phyloP scores from a whole-genome alignment of 345 rosid genomes.

The Eucalyptus erythrocorys region DNA sequence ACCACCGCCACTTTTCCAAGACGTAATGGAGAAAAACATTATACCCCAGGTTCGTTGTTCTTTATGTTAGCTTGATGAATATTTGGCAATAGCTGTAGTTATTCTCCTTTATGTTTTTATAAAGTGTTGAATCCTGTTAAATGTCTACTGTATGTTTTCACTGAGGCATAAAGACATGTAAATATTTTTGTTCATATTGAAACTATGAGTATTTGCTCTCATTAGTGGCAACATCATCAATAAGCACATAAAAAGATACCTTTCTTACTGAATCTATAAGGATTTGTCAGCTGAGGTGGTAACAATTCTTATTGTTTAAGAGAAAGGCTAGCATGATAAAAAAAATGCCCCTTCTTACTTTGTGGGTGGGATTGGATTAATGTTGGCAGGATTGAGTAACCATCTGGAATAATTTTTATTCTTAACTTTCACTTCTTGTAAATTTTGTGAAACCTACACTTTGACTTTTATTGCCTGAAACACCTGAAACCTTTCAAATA shows the following conservation, averaged over 20 bases:
- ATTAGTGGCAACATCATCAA: neutral
- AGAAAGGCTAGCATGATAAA: neutral
- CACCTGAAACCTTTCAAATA: neutral
- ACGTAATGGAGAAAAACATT: conserved; percentile 97
- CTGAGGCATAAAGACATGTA: neutral
- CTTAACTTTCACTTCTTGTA: neutral
- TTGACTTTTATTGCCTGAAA: neutral
- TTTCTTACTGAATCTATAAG: neutral
- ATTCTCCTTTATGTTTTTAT: neutral
- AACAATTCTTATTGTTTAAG: neutral
- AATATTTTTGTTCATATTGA: neutral
- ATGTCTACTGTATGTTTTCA: neutral
- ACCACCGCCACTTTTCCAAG: conserved; percentile 94
- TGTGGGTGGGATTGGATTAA: neutral
- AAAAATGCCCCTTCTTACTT: neutral
- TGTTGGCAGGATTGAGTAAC: neutral
- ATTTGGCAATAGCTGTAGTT: neutral
- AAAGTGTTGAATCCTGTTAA: neutral
- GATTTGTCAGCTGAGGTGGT: neutral
- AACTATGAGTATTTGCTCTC: neutral
- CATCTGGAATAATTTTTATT: neutral
- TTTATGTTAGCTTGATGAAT: neutral
- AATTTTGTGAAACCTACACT: neutral
- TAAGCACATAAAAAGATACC: neutral
- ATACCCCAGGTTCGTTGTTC: conserved; percentile 74